phyloP scores from a whole-genome alignment of 805 yeast genomes.

The Clavispora phyllophila region DNA sequence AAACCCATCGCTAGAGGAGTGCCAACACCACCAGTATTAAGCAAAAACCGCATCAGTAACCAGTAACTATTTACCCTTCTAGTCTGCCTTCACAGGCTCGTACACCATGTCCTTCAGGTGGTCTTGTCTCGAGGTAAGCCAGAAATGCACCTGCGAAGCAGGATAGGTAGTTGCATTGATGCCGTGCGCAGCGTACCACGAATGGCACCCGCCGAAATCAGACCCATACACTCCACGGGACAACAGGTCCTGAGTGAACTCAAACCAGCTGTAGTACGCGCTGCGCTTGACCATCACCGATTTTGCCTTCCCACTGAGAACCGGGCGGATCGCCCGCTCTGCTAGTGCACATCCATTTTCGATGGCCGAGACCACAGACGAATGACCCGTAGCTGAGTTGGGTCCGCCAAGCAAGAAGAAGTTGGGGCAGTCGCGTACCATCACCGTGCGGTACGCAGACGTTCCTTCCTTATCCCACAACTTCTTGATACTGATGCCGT shows the following conservation, averaged over 20 bases:
- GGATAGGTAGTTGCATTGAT: constrained; percentile 33
- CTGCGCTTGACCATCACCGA: constrained; percentile 27
- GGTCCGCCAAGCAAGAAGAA: constrained; percentile 35
- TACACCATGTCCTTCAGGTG: constrained; percentile 7
- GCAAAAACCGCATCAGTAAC: no score
- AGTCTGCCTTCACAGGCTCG: constrained; percentile 2
- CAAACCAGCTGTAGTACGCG: constrained; percentile 32
- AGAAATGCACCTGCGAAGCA: constrained; percentile 29
- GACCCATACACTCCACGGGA: constrained; percentile 31
- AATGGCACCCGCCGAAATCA: constrained; percentile 34
- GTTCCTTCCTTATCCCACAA: constrained; percentile 29
- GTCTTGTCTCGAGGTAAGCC: constrained; percentile 14
- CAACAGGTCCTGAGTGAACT: constrained; percentile 22
- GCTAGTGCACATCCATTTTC: constrained; percentile 29
- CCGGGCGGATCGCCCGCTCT: constrained; percentile 18
- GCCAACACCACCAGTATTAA: no score
- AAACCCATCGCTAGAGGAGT: no score
- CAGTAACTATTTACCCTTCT: no score
- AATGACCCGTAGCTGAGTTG: constrained; percentile 39
- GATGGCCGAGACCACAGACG: constrained; percentile 35
- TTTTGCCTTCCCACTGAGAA: constrained; percentile 24
- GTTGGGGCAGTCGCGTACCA: constrained; percentile 32
- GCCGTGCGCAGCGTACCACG: constrained; percentile 33
- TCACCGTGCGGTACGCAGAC: constrained; percentile 31
- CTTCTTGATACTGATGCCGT: constrained; percentile 18